Percentiles rank a stretch among this genome's conserved stretches.
phyloP scores from a whole-genome alignment of 192 early-diverging fungal species.

The Dispira parvispora region DNA sequence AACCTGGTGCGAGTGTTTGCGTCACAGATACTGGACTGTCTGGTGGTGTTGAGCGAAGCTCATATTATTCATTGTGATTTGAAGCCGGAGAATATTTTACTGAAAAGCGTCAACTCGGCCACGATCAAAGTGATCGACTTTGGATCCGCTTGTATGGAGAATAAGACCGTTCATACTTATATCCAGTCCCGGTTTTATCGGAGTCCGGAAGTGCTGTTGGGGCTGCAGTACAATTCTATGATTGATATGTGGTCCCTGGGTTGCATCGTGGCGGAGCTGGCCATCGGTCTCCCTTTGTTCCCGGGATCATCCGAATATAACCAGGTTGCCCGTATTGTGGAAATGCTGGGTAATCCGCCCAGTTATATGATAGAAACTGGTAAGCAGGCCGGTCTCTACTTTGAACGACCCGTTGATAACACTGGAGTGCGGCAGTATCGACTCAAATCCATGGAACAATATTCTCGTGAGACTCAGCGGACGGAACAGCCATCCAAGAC shows the following conservation, averaged over 20 bases:
- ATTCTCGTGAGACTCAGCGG: conserved; percentile 59
- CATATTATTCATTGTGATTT: conserved; percentile 95
- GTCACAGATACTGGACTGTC: conserved; percentile 80
- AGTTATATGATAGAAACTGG: conserved; percentile 87
- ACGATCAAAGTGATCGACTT: conserved; percentile 97
- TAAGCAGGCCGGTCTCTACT: conserved; percentile 72
- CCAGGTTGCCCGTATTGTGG: conserved; percentile 85
- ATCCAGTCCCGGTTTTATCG: conserved; percentile 98
- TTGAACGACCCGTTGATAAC: conserved; percentile 42
- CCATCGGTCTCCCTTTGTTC: conserved; percentile 86
- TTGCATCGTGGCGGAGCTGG: conserved; percentile 95
- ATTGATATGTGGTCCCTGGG: conserved; percentile 99
- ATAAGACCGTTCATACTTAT: conserved; percentile 91
- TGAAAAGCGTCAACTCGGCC: conserved; percentile 81
- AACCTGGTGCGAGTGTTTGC: conserved; percentile 86
- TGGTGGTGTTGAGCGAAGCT: conserved; percentile 72
- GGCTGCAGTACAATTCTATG: conserved; percentile 74
- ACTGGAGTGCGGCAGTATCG: conserved; percentile 30
- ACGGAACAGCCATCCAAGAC: conserved; percentile 82
- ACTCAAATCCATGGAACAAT: conserved; percentile 68
- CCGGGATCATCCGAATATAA: conserved; percentile 94
- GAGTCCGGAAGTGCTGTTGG: conserved; percentile 87
- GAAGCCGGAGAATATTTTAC: conserved; percentile 94
- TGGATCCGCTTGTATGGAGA: conserved; percentile 92
- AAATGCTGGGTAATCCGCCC: conserved; percentile 79